phyloP scores from a whole-genome alignment of 176 grass and related monocot genomes.

The Hsuehochloa calcarea region DNA sequence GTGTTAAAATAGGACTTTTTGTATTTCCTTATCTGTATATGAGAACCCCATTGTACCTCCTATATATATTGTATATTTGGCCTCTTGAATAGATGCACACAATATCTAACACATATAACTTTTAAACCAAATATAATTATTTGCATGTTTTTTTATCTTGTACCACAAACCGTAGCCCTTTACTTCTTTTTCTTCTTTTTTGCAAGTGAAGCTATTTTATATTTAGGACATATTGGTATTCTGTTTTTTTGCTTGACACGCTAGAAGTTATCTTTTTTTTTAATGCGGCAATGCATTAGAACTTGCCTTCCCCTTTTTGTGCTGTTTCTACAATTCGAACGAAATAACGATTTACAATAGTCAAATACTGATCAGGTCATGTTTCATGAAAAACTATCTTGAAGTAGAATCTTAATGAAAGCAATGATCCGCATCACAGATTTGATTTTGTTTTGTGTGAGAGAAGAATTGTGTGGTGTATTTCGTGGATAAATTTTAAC shows the following conservation, averaged over 20 bases:
- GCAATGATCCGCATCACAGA: neutral
- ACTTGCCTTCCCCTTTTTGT: neutral
- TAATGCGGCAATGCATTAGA: neutral
- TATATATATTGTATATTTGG: no score
- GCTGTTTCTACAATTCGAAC: neutral
- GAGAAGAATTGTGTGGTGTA: neutral
- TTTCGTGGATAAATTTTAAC: neutral
- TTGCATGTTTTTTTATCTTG: neutral
- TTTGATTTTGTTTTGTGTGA: conserved; percentile 8
- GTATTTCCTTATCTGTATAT: no score
- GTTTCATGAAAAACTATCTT: conserved; percentile 2
- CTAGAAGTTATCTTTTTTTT: neutral
- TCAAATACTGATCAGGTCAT: neutral
- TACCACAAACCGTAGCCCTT: neutral
- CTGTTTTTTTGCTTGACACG: neutral
- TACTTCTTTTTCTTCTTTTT: no score
- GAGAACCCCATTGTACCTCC: no score
- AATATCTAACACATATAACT: no score
- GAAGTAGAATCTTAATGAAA: neutral
- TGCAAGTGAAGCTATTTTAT: neutral
- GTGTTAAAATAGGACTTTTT: no score
- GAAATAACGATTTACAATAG: neutral
- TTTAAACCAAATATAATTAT: conserved; percentile 7
- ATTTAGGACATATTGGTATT: neutral
- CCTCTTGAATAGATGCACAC: no score